Percentiles rank a stretch among this genome's conserved stretches.
Evolutionary conservation across 306 rosid species (phyloP).

Genomic region (Macrotyloma uniflorum): DNA sequence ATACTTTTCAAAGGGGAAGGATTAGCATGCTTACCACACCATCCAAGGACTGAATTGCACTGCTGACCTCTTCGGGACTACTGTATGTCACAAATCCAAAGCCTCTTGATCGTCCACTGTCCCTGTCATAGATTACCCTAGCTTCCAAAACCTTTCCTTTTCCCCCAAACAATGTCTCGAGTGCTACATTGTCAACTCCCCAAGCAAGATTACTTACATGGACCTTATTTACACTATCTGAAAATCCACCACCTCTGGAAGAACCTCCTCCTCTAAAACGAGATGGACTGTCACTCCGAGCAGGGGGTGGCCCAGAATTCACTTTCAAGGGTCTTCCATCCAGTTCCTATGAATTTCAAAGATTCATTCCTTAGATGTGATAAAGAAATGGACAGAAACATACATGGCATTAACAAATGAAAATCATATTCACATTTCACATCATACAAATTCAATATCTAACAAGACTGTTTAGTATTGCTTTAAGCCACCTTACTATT

Average conservation of each 20-base stretch:
- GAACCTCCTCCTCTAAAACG: constrained; percentile 20
- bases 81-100: constrained; percentile 87
- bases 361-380: constrained; percentile 28
- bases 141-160: constrained; percentile 89
- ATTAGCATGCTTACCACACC: constrained; percentile 68
- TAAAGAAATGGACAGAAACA: neutral
- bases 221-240: constrained; percentile 56
- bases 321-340: constrained; percentile 88
- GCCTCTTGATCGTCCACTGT: constrained; percentile 96
- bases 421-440: neutral
- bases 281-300: constrained; percentile 50
- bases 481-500: neutral
- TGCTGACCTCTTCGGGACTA: constrained; percentile 68
- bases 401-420: constrained; percentile 9
- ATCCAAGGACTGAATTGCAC: constrained; percentile 77
- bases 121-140: constrained; percentile 88
- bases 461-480: neutral
- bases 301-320: constrained; percentile 86
- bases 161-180: constrained; percentile 73
- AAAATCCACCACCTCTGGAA: constrained; percentile 42
- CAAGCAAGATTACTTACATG: constrained; percentile 92
- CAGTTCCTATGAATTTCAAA: constrained; percentile 57
- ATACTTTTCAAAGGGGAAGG: neutral
- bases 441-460: constrained; percentile 21
- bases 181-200: constrained; percentile 87